Conservation (phyloP, 1,284 basidiomycete genomes). For the Ganoderma multipileum region DNA sequence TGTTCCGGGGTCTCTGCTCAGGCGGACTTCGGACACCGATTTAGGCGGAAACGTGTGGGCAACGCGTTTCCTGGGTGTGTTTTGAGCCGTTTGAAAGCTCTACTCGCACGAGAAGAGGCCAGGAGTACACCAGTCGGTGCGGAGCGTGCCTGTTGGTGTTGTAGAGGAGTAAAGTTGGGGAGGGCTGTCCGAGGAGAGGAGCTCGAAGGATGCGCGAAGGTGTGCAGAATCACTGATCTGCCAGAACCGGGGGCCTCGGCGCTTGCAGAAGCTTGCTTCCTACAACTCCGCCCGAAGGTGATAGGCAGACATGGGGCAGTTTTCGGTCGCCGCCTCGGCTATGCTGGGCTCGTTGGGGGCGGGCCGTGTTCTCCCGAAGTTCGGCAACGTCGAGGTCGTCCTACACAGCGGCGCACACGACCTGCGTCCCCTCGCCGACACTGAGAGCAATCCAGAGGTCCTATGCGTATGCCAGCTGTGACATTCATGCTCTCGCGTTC, state of each 20-base stretch:
- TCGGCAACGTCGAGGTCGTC: background rate
- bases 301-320: background rate
- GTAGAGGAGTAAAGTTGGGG: constrained; percentile 4
- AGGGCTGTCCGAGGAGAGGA: constrained; percentile 14
- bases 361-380: background rate
- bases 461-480: background rate
- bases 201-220: constrained; percentile 4
- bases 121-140: background rate
- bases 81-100: background rate
- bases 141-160: background rate
- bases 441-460: background rate
- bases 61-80: background rate
- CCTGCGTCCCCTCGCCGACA: background rate
- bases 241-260: constrained; percentile 12
- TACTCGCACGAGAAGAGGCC: background rate
- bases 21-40: constrained; percentile 39
- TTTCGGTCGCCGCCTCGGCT: constrained; percentile 6
- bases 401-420: background rate
- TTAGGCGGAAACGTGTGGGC: background rate
- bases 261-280: background rate
- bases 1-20: constrained; percentile 32
- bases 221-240: constrained; percentile 30
- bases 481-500: too few relatives aligned
- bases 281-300: constrained; percentile 9
- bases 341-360: too few relatives aligned